Base-by-base conservation (phyloP, 805 yeast species). In the Saturnispora sekii region DNA sequence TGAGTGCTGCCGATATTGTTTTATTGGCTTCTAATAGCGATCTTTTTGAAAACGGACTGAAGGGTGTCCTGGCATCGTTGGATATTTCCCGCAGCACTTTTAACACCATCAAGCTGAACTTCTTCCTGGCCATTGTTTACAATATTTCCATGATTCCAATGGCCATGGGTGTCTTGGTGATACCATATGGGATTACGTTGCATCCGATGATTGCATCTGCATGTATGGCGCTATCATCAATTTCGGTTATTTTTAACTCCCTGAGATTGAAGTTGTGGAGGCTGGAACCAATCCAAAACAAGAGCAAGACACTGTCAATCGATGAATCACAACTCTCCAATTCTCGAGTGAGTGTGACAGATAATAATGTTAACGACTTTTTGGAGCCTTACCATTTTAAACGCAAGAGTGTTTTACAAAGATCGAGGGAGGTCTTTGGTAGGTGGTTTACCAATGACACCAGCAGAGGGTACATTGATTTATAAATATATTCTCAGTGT, bases 1-100 rank as follows among this genome's bases (percentile, higher is more conserved):
- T 93, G 53, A 96, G 89, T 53, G 85, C 96, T n/a, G 96, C 98
- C 0, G 96, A 88, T 61, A 75, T 93, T 33, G 96, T 93, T 15
- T 67, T 93, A 12, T 61, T 85, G 58, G 73, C 76, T 10, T 66
- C 68, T 17, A 52, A 55, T 10, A 10, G 44, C 4, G 39, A 51
- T 9, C 50, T 49, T 6, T 59, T 55, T 6, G 7, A 2, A 16
- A 54, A 18, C 17, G 48, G 45, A 16, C 33, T 51, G 32, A 30
- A 47, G 9, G 80, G 84, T 8, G 73, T 83, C 5, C 61, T 72
- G 21, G 69, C 76, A 46, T 83, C 89, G 0, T 58, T 83, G 30
- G 84, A 81, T 47, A 74, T 90, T 10, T 79, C 95, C 0, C 66
- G 69, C 38, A 72, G 70, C 31, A 87, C 96, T 0, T 82, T 89